Conservation (phyloP, 441 rosid species). For the Breynia disticha region DNA sequence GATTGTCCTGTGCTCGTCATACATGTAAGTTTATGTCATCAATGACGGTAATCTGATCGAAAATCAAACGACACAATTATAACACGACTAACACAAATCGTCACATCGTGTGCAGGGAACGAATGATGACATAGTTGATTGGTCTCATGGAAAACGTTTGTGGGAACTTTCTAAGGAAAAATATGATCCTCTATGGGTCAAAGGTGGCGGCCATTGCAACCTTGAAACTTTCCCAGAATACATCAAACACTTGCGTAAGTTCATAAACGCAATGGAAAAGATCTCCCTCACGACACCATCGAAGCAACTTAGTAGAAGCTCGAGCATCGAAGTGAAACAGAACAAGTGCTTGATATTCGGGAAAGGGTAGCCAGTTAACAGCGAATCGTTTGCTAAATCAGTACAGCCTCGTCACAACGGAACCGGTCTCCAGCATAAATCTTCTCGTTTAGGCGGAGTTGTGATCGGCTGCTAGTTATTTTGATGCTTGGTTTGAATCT, state of each 20-base stretch:
- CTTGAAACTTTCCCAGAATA: slow-evolving; percentile 61
- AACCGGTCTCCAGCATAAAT: slow-evolving; percentile 6
- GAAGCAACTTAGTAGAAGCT: slow-evolving; percentile 35
- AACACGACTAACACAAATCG: too few relatives aligned
- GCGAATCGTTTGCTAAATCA: slow-evolving; percentile 6
- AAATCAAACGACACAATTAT: too few relatives aligned
- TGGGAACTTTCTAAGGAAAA: slow-evolving; percentile 66
- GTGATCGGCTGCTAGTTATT: slow-evolving; percentile 4
- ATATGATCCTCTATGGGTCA: slow-evolving; percentile 74
- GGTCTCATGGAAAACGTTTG: slow-evolving; percentile 66
- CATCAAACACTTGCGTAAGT: slow-evolving; percentile 51
- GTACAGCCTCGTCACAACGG: slow-evolving; percentile 10
- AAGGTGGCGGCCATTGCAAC: slow-evolving; percentile 69
- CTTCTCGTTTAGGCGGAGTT: slow-evolving; percentile 10
- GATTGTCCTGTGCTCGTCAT: slow-evolving; percentile 79
- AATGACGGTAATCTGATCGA: too few relatives aligned
- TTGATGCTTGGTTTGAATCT: neutral
- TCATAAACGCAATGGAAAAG: slow-evolving; percentile 59
- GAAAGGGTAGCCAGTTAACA: slow-evolving; percentile 24
- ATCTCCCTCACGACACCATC: slow-evolving; percentile 29
- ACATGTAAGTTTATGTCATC: slow-evolving; percentile 53
- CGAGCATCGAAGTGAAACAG: slow-evolving; percentile 55
- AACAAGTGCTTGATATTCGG: slow-evolving; percentile 74
- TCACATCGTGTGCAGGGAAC: slow-evolving; percentile 54
- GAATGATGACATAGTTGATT: slow-evolving; percentile 56